Evolutionary conservation across 192 early-diverging fungal species (phyloP), one percentile per base, ranked within the genome.

Genomic region (Phycomyces blakesleeanus): DNA sequence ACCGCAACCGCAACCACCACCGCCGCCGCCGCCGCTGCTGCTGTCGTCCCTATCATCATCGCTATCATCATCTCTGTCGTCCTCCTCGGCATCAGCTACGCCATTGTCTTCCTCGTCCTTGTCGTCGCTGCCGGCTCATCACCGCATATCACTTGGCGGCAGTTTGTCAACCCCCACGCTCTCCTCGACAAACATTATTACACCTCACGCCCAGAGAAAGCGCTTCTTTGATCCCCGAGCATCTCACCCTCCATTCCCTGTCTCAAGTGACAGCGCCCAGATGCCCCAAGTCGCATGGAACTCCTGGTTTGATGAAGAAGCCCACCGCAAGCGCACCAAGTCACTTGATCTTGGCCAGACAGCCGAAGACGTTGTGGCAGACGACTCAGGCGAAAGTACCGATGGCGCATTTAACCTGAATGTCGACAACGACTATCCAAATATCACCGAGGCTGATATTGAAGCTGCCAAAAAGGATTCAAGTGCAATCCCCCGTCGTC

Each of bases 401-500:
- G 29, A 34, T 34, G 29, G 29, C 3, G 29, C 7, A 34, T 34
- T 34, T 34, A 34, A 34, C 29, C 29, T 34, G 29, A 34, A 34
- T 34, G 29, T 34, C 3, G 29, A 34, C 7, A 34, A 7, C 1
- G 59, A 61, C 12, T 67, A 67, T 51, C 69, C 69, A 5, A 51
- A 55, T 7, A 72, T 72, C 14, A 59, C 63, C 7, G 63, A 58
- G 25, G 64, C 64, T 12, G 78, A 83, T 52, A 66, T 75, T 26
- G 78, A 83, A 47, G 72, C 37, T 21, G 64, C 71, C 20, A 74
- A 77, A 37, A 77, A 68, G 15, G 77, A 82, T 59, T 71, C 77
- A 34, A 76, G 78, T 37, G 76, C 76, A 4, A 69, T 68, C 49
- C 86, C 88, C 0, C 75, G 89, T 47, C 76, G 80, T 12, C 91